Percentiles rank a stretch among this genome's conserved stretches.
Evolutionary conservation across 371 early-diverging fungal species (phyloP).

Genomic region (Quaeritorhiza haematococci): DNA sequence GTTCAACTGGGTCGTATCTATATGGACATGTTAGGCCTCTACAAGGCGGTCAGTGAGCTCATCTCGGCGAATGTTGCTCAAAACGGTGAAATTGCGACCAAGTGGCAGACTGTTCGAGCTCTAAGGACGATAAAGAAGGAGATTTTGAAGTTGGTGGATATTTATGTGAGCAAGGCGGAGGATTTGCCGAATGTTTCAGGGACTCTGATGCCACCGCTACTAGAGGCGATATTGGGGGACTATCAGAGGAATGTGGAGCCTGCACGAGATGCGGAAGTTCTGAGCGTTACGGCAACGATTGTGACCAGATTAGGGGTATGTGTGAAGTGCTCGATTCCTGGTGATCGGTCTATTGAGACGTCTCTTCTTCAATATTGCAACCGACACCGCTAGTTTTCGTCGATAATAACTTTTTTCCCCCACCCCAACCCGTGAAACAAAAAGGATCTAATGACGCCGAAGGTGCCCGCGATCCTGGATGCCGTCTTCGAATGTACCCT

Average conservation of each 20-base stretch:
- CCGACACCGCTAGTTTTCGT: too few species aligned
- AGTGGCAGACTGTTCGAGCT: conserved; percentile 86
- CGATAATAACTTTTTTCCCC: not conserved
- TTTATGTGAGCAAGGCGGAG: conserved; percentile 76
- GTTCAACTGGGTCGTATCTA: conserved; percentile 84
- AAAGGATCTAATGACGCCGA: conserved; percentile 71
- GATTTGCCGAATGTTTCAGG: conserved; percentile 69
- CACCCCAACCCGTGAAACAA: too few species aligned
- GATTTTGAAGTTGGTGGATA: conserved; percentile 79
- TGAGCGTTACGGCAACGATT: conserved; percentile 83
- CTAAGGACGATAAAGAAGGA: conserved; percentile 94
- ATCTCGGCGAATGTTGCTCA: conserved; percentile 75
- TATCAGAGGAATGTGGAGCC: conserved; percentile 79
- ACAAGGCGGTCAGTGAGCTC: conserved; percentile 75
- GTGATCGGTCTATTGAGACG: too few species aligned
- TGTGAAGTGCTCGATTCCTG: too few species aligned
- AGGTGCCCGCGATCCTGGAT: conserved; percentile 79
- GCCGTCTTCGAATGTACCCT: conserved; percentile 92
- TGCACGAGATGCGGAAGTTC: conserved; percentile 90
- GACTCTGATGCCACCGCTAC: conserved; percentile 83
- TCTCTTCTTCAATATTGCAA: too few species aligned
- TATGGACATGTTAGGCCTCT: conserved; percentile 82
- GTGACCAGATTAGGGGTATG: conserved; percentile 72
- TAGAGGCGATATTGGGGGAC: conserved; percentile 86
- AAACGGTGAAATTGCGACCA: conserved; percentile 80